Evolutionary conservation across 2,329 filamentous ascomycete species (phyloP), one percentile per base, ranked within the genome.

Genomic region (Aspergillus intermedius): DNA sequence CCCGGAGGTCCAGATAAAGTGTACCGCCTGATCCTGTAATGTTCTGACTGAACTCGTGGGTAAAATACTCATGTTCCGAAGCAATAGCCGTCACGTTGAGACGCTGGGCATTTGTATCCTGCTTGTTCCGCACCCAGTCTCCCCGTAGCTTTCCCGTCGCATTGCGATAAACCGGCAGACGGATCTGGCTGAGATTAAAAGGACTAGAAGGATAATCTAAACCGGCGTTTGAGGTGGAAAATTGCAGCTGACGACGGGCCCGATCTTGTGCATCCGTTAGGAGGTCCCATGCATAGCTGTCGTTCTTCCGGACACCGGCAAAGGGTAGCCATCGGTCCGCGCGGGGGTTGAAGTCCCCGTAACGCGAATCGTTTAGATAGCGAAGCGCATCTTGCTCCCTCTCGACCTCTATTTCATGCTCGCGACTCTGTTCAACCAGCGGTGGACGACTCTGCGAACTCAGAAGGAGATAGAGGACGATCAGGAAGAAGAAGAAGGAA

Each of bases 251-350:
- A 56, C 83, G 75, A 48, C 79, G 74, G 47, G 83, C 87, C 54
- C 80, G 79, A 51, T 83, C 71, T 62, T 81, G 82, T 50, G 91
- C 88, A 1, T 74, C 70, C 0, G 74, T 74, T 19, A 96, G 73
- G 49, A 89, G 77, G 30, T 84, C 79, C 91, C 91, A 96, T 1
- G 81, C 84, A 66, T 87, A 88, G 4, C 79, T 82, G 68, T 95
- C 87, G 17, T 82, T 78, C 42, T 81, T 73, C 44, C 86, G 80
- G 52, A 94, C 83, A 1, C 91, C 91, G 2, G 87, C 87, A 45
- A 95, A 73, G 58, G 89, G 88, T 50, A 90, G 69, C 76, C 73
- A 79, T 54, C 65, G 72, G 50, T 73, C 63, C 8, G 69, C 61
- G 25, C 51, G 52, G 17, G 72, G 65, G 59, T 75, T 66, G 35